Base-by-base conservation (phyloP, 345 rosid genomes). In the Citrus reticulata region DNA sequence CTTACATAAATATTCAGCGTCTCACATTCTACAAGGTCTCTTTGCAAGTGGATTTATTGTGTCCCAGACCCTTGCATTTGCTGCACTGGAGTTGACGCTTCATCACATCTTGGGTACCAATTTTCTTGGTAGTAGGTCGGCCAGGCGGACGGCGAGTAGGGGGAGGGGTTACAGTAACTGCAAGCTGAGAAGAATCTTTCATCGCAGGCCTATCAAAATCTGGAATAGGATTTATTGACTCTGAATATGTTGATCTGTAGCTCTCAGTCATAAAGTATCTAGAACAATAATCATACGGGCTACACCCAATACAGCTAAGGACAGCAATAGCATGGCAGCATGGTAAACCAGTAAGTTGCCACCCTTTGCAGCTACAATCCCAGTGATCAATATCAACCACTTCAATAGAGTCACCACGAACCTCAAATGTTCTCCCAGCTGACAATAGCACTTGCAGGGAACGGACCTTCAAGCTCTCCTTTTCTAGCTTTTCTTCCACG, bases 21-120 rank as follows among this genome's bases (percentile, higher is more conserved):
- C 86, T 84, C 79, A 62, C 81, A 82, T 81, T 72, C 86, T 84
- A 89, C 84, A 81, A 87, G 74, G 80, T 63, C 63, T 87, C 97
- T 88, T 93, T 95, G 93, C 99, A 95, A 74, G 99, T 95, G 30
- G 98, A 93, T 88, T 95, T 95, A 87, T 93, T 93, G 84, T 95
- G 99, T 68, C 98, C 99, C 32, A 91, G 90, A 76, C 98, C 98
- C 86, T 93, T 95, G 95, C 99, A 95, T 85, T 85, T 90, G 77
- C 99, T 95, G 90, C 99, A 95, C 84, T 95, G 98, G 75, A 93
- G 90, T 84, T 90, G 98, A 37, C 99, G 90, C 82, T 91, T 95
- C 83, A 86, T 88, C 77, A 88, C 88, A 64, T 92, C 98, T 46
- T 84, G 90, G 6, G 89, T 81, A 37, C 87, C 90, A 1, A 78